Evolutionary conservation across 1,284 basidiomycete genomes (phyloP).

Genomic region (Austropuccinia psidii): DNA sequence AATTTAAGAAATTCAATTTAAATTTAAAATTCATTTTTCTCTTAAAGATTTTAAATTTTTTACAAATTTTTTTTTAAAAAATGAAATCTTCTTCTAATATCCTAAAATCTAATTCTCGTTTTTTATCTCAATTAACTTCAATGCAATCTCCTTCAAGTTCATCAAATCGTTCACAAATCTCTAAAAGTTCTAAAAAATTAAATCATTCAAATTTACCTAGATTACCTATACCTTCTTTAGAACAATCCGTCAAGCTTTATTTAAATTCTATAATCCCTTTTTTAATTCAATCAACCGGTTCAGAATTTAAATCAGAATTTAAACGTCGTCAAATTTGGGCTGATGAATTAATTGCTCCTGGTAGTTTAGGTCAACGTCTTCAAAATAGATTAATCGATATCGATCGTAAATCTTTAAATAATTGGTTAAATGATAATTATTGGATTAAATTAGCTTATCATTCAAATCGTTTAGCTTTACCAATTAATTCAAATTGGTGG

Average conservation of each 20-base stretch:
- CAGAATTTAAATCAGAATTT: constrained; percentile 56
- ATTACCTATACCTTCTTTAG: constrained; percentile 76
- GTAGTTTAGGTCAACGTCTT: constrained; percentile 61
- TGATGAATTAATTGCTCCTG: constrained; percentile 59
- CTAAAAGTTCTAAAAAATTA: no score
- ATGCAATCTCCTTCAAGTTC: no score
- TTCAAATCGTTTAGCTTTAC: constrained; percentile 75
- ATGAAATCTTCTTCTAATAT: no score
- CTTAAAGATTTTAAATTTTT: no score
- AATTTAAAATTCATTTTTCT: no score
- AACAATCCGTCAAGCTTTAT: constrained; percentile 69
- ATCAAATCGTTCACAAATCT: no score
- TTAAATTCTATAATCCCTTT: constrained; percentile 72
- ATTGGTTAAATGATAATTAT: constrained; percentile 93
- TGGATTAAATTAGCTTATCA: constrained; percentile 87
- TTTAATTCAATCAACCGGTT: constrained; percentile 61
- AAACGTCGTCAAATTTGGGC: constrained; percentile 60
- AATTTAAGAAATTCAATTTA: no score
- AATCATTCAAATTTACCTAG: constrained; percentile 56
- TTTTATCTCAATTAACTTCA: no score
- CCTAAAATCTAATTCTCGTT: no score
- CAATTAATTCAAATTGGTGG: constrained; percentile 98
- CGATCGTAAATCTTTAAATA: constrained; percentile 73
- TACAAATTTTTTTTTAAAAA: no score
- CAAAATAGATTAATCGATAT: constrained; percentile 79